A percentile compares a stretch with the other conserved stretches of the same genome.
These are phyloP conservation scores for Rhododendron simsii DNA, from an alignment of 148 eudicot genomes.

Conservation along the genomic window DNA sequence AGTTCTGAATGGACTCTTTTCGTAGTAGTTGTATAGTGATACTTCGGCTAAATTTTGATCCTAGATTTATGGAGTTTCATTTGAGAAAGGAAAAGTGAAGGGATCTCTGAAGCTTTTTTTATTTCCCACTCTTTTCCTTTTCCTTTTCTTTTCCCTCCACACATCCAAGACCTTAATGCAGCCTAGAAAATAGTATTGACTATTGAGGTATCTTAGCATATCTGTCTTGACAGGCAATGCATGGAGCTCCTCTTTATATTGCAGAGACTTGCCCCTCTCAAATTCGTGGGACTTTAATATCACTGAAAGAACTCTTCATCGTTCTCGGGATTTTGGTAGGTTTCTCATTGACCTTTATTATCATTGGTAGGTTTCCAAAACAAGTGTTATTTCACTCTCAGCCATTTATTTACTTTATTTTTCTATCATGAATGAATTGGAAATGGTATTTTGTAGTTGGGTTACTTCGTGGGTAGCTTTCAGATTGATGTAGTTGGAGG, in stretches of 20 bases:
- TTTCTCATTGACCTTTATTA: not conserved
- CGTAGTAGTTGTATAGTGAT: not conserved
- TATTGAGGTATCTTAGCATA: conserved; percentile 3
- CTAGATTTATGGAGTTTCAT: not conserved
- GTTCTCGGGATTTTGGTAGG: conserved; percentile 91
- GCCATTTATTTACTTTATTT: not conserved
- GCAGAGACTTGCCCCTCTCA: conserved; percentile 98
- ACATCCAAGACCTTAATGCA: not conserved
- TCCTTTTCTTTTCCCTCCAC: not conserved
- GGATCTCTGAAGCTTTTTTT: not conserved
- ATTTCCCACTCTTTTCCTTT: not conserved
- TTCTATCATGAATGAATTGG: not conserved
- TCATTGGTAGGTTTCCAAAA: not conserved
- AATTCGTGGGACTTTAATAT: conserved; percentile 89
- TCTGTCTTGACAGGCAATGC: conserved; percentile 77
- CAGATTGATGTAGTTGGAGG: conserved; percentile 77
- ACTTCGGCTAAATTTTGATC: not conserved
- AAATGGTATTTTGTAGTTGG: conserved; percentile 50
- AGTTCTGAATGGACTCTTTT: conserved; percentile 10
- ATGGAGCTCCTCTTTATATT: conserved; percentile 96
- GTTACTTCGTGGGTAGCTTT: conserved; percentile 80
- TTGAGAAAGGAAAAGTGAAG: not conserved
- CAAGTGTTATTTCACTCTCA: not conserved
- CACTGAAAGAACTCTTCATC: conserved; percentile 81
- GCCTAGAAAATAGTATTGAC: conserved; percentile 4